Percentiles rank a stretch among this genome's conserved stretches.
Conservation (phyloP, 805 yeast species). For the Starmerella ratchasimensis region DNA sequence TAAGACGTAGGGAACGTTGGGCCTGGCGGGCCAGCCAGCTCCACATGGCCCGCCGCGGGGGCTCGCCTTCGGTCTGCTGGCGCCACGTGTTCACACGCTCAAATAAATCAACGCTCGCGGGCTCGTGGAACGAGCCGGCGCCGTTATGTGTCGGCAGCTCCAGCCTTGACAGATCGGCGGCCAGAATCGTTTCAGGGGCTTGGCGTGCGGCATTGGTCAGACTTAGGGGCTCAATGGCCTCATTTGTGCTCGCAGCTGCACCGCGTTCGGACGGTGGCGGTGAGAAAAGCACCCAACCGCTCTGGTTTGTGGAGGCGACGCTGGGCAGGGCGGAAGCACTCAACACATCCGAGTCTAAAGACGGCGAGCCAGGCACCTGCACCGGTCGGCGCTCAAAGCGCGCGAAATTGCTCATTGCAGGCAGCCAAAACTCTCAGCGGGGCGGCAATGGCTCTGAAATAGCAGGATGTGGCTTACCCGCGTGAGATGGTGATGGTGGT, state of each 20-base stretch:
- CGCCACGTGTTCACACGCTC: conserved; percentile 32
- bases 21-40: conserved; percentile 9
- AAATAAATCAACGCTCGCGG: conserved; percentile 19
- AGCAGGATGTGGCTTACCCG: too few species aligned
- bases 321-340: conserved; percentile 11
- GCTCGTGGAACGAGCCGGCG: conserved; percentile 22
- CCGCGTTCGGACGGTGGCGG: conserved; percentile 19
- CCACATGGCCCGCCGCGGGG: conserved; percentile 7
- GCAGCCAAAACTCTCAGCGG: too few species aligned
- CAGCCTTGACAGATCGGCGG: conserved; percentile 6
- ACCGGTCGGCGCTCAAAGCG: background rate
- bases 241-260: background rate
- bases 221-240: conserved; percentile 8
- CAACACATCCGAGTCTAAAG: conserved; percentile 13
- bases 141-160: conserved; percentile 28
- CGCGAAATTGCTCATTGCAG: background rate
- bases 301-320: conserved; percentile 15
- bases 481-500: too few species aligned
- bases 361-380: conserved; percentile 9
- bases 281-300: conserved; percentile 31
- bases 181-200: background rate
- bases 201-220: conserved; percentile 1
- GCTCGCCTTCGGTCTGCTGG: conserved; percentile 26
- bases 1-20: conserved; percentile 5
- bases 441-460: too few species aligned